These are phyloP conservation scores for Aspergillus awamori DNA, from an alignment of 2,329 filamentous ascomycete species.

Conservation along the genomic window DNA sequence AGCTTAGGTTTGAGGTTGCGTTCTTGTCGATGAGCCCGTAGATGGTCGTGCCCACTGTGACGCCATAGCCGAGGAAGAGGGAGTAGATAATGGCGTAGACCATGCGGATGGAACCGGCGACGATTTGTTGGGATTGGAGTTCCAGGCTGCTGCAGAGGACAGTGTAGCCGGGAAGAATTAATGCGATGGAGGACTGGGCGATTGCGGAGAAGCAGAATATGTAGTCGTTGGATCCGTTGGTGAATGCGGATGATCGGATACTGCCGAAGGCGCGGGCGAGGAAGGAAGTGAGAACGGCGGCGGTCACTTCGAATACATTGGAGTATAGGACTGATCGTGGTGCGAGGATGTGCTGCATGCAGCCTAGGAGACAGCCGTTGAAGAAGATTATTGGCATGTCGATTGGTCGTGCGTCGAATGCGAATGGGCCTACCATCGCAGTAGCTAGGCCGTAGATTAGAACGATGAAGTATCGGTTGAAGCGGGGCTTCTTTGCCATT, in stretches of 20 bases:
- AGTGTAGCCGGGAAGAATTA: conserved; percentile 71
- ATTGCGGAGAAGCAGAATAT: conserved; percentile 72
- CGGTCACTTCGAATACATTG: conserved; percentile 66
- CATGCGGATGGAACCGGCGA: conserved; percentile 72
- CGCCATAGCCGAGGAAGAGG: conserved; percentile 71
- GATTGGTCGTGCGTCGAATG: conserved; percentile 73
- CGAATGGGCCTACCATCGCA: conserved; percentile 75
- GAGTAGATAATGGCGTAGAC: conserved; percentile 76
- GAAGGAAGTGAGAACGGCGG: conserved; percentile 67
- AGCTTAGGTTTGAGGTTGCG: conserved; percentile 52
- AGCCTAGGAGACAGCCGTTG: conserved; percentile 71
- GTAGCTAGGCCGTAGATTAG: conserved; percentile 75
- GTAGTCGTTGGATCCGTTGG: conserved; percentile 30
- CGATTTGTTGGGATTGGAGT: conserved; percentile 68
- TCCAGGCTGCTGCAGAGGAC: conserved; percentile 66
- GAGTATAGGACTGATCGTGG: conserved; percentile 70
- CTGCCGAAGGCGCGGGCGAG: conserved; percentile 68
- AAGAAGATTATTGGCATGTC: conserved; percentile 77
- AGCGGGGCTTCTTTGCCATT: conserved; percentile 60
- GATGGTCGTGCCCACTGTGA: conserved; percentile 67
- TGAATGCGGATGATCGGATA: conserved; percentile 43
- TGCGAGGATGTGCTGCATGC: conserved; percentile 72
- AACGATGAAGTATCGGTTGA: conserved; percentile 57
- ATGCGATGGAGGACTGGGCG: conserved; percentile 70
- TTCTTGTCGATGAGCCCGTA: conserved; percentile 64